Evolutionary conservation across 345 rosid genomes (phyloP).

Genomic region (Abelmoschus esculentus): DNA sequence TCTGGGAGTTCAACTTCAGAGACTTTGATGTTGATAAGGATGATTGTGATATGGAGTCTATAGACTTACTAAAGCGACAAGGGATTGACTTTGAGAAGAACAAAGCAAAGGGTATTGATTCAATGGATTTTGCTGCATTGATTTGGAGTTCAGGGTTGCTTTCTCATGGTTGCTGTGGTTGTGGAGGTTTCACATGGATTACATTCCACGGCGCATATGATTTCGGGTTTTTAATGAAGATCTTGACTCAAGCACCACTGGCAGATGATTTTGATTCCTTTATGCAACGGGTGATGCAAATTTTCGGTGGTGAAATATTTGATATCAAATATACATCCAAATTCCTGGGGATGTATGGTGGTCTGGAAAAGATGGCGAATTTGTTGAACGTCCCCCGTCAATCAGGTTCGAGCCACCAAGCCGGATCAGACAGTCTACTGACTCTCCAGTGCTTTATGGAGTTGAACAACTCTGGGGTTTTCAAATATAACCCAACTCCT

Average conservation of each 20-base stretch:
- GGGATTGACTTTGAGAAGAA: constrained; percentile 9
- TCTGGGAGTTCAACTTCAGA: constrained; percentile 6
- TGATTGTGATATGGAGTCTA: not conserved
- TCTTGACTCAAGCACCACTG: not conserved
- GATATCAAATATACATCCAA: not conserved
- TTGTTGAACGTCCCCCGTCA: constrained; percentile 3
- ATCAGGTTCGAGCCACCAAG: constrained; percentile 9
- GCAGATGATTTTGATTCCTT: not conserved
- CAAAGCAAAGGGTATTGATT: not conserved
- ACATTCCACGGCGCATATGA: constrained; percentile 3
- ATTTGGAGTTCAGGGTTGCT: not conserved
- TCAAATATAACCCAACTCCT: not conserved
- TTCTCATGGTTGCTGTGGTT: not conserved
- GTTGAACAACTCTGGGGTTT: not conserved
- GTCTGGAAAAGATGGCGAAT: not conserved
- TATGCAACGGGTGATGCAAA: not conserved
- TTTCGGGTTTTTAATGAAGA: constrained; percentile 3
- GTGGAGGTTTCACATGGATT: not conserved
- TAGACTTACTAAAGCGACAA: not conserved
- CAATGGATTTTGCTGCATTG: not conserved
- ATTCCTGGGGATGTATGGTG: not conserved
- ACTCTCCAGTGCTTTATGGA: constrained; percentile 16
- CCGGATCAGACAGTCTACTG: constrained; percentile 34
- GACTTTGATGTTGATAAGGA: not conserved
- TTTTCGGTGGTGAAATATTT: not conserved